Evolutionary conservation across 2,329 filamentous ascomycete species (phyloP).

Genomic region (Fusarium mangiferae): DNA sequence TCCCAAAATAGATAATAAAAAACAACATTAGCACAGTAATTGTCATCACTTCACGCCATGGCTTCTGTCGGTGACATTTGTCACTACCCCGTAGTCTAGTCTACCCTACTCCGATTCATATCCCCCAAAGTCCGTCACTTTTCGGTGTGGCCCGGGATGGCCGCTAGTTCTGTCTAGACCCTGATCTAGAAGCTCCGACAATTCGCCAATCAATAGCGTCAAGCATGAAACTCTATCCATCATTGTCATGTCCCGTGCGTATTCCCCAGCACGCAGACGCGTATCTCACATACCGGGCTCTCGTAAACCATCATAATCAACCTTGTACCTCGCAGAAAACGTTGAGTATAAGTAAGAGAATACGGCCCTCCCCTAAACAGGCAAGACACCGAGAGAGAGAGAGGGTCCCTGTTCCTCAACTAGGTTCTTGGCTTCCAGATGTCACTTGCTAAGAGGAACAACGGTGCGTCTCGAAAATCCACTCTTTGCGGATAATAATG

Average conservation of each 20-base stretch:
- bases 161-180: neutral
- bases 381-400: slow-evolving; percentile 2
- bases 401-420: neutral
- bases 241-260: neutral
- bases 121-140: neutral
- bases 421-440: slow-evolving; percentile 14
- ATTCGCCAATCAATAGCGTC: slow-evolving; percentile 4
- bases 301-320: neutral
- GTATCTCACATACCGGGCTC: slow-evolving; percentile 2
- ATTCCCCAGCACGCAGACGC: slow-evolving; percentile 7
- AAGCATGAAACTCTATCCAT: neutral
- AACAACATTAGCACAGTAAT: neutral
- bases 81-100: neutral
- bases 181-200: neutral
- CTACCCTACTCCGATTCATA: neutral
- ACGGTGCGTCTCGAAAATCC: slow-evolving; percentile 23
- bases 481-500: neutral
- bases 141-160: neutral
- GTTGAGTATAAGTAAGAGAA: neutral
- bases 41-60: neutral
- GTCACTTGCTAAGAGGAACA: slow-evolving; percentile 45
- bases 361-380: neutral
- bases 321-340: neutral
- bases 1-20: neutral
- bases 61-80: neutral